Percentiles rank a stretch among this genome's conserved stretches.
Conservation (phyloP, 768 basidiomycete genomes). For the Suillus ampliporus region DNA sequence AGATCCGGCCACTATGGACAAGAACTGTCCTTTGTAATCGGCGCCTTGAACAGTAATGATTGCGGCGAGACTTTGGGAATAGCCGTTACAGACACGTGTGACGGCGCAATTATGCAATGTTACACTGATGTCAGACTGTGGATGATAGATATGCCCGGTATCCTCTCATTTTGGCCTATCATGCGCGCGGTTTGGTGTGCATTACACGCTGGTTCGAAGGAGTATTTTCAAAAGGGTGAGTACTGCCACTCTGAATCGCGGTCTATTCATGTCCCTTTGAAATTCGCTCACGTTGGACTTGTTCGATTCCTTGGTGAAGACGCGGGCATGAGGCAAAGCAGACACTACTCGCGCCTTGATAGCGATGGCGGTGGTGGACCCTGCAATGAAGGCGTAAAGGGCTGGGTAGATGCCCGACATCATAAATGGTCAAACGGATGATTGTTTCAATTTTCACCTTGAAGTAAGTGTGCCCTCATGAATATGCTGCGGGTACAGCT, state of each 20-base stretch:
- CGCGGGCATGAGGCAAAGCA: background rate
- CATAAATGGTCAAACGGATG: constrained; percentile 71
- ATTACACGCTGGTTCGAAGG: background rate
- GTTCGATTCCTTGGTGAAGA: background rate
- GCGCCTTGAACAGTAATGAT: background rate
- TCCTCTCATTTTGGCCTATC: constrained; percentile 1
- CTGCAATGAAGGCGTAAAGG: constrained; percentile 69
- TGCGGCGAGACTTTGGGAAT: background rate
- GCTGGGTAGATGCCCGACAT: constrained; percentile 79
- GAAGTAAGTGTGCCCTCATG: constrained; percentile 53
- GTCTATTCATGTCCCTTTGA: background rate
- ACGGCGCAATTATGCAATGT: background rate
- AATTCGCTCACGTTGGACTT: background rate
- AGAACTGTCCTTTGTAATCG: background rate
- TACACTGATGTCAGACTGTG: background rate
- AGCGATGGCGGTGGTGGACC: constrained; percentile 45
- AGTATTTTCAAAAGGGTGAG: background rate
- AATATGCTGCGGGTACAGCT: constrained; percentile 14
- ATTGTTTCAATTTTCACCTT: constrained; percentile 72
- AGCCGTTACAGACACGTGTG: background rate
- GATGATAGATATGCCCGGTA: background rate
- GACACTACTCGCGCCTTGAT: constrained; percentile 19
- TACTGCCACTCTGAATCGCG: background rate
- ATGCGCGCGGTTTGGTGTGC: background rate
- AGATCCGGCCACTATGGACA: background rate